phyloP scores from a whole-genome alignment of 495 filamentous ascomycete genomes.

The Peziza echinospora region DNA sequence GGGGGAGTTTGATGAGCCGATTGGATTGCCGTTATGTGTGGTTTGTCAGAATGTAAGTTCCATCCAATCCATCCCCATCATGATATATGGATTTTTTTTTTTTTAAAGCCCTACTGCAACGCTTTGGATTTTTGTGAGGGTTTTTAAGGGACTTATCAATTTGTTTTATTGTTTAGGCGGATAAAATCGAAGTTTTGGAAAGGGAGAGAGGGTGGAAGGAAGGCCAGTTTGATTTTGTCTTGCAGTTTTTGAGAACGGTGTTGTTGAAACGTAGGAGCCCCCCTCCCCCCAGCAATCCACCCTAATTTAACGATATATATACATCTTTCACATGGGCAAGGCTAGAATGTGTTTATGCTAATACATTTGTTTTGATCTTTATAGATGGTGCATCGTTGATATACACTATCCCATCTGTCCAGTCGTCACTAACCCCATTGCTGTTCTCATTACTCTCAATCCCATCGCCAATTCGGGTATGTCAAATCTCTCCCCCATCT shows the following conservation, averaged over 20 bases:
- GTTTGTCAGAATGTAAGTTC: slow-evolving; percentile 64
- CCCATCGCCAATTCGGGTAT: slow-evolving; percentile 44
- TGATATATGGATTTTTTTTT: too few relatives aligned
- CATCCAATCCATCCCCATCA: too few relatives aligned
- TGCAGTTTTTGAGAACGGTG: slow-evolving; percentile 71
- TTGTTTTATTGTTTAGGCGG: too few relatives aligned
- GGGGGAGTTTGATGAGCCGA: slow-evolving; percentile 82
- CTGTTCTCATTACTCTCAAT: slow-evolving; percentile 78
- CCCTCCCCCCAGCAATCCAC: slow-evolving; percentile 8
- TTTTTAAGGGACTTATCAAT: too few relatives aligned
- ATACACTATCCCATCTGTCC: slow-evolving; percentile 63
- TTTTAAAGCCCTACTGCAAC: too few relatives aligned
- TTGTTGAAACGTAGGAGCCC: slow-evolving; percentile 55
- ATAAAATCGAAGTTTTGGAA: slow-evolving; percentile 73
- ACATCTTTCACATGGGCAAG: too few relatives aligned
- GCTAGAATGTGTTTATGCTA: slow-evolving; percentile 1
- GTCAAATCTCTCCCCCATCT: neutral
- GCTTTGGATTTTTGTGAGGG: too few relatives aligned
- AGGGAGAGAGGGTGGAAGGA: slow-evolving; percentile 79
- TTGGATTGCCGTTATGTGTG: slow-evolving; percentile 75
- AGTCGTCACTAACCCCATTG: slow-evolving; percentile 57
- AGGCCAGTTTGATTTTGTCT: slow-evolving; percentile 76
- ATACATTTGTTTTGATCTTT: neutral
- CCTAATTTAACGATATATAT: neutral
- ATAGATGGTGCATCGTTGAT: slow-evolving; percentile 76